Conservation (phyloP, 1,284 basidiomycete species). For the Marasmius fiardii region DNA sequence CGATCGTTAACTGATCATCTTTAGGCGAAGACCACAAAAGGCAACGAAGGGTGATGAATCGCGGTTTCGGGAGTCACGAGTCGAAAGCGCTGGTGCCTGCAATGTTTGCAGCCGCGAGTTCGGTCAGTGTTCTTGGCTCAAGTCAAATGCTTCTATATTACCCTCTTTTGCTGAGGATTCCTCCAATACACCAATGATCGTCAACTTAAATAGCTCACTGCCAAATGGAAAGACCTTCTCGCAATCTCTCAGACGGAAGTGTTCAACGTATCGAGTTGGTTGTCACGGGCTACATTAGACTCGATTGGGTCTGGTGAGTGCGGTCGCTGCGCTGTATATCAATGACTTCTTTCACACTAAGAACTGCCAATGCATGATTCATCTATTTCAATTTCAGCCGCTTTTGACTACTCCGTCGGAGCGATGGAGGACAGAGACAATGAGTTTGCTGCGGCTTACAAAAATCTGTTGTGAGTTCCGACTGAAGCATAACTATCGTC, state of each 20-base stretch:
- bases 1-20: neutral
- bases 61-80: slow-evolving; percentile 17
- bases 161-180: too few relatives aligned
- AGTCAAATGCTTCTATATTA: too few relatives aligned
- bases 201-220: neutral
- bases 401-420: slow-evolving; percentile 40
- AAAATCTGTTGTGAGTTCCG: slow-evolving; percentile 31
- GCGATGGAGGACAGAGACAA: slow-evolving; percentile 32
- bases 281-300: slow-evolving; percentile 40
- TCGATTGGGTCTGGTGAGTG: slow-evolving; percentile 46
- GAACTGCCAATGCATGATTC: too few relatives aligned
- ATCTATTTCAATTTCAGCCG: slow-evolving; percentile 33
- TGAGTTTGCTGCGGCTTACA: slow-evolving; percentile 29
- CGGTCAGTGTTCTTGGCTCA: too few relatives aligned
- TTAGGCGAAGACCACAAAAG: slow-evolving; percentile 17
- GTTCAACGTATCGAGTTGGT: slow-evolving; percentile 37
- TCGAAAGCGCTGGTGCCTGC: slow-evolving; percentile 13
- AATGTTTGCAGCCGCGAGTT: slow-evolving; percentile 6
- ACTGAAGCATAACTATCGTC: too few relatives aligned
- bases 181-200: too few relatives aligned
- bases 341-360: too few relatives aligned
- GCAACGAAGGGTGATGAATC: slow-evolving; percentile 17
- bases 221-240: slow-evolving; percentile 9
- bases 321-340: too few relatives aligned
- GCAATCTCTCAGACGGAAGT: slow-evolving; percentile 27